Evolutionary conservation across 176 grass and related monocot species (phyloP), one percentile per base, ranked within the genome.

Genomic region (Panicum miliaceum): DNA sequence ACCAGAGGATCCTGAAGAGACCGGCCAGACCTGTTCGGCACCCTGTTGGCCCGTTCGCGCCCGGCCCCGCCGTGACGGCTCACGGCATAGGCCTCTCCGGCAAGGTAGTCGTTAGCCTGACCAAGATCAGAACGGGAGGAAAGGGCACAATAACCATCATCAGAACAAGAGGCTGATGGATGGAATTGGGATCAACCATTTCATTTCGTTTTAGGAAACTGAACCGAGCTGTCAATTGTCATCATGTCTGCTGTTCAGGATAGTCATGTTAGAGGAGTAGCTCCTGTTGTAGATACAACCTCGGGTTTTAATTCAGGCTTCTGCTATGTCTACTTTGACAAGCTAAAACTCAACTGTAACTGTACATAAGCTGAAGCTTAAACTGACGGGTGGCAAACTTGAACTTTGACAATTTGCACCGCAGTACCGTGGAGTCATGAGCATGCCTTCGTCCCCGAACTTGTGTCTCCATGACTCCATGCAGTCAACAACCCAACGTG

Each of bases 111-210:
- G 91, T 92, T 19, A 93, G 91, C 88, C 85, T 95, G 1, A 87
- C 92, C 13, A 96, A 78, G 86, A 99, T 99, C 80, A 94, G 83
- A 36, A 99, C 96, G 4, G 88, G 77, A 74, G 96, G 90, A 15
- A 92, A 71, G 66, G 96, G 96, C 58, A 96, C 89, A 25, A 88
- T 99, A 43, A 99, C 91, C 50, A 92, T 99, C 71, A 91, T 94
- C 23, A 92, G 96, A 84, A 99, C 96, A 37, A 96, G 69, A 88
- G 93, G 88, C 8, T 99, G 81, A 94, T 56, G 11, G 38, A 32
- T 32, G 29, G 29, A 32, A 32, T 9, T 18, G 18, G 8, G 12
- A 40, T 22, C 42, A 29, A 60, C 59, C 18, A 0, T 36, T 45
- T 41, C 9, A 4, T 42, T 38, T 26, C 1, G 32, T 11, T 47